Base-by-base conservation (phyloP, 2,329 filamentous ascomycete genomes). In the Epichloe uncinata region DNA sequence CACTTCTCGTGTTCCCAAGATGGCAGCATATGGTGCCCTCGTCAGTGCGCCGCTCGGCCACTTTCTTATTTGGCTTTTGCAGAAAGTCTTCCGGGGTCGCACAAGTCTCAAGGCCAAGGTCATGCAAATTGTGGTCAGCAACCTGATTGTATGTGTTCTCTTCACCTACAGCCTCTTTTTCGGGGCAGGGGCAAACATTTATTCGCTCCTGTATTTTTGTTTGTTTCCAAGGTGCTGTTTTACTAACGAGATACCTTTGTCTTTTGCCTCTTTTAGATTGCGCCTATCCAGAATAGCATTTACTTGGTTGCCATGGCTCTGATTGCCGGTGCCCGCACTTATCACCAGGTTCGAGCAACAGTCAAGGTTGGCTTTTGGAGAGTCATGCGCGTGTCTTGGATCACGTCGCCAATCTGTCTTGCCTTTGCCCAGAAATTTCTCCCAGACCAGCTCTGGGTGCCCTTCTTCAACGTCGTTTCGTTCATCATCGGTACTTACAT, bases 401-500 rank as follows among this genome's bases (percentile, higher is more conserved):
- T 97, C 67, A 90, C 89, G 42, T 96, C 90, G 45, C 93, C 93
- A 55, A 74, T 98, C 63, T 90, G 88, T 58, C 78, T 98, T 59
- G 90, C 93, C 53, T 97, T 98, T 66, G 93, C 93, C 55, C 93
- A 98, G 77, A 88, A 96, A 70, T 98, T 98, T 82, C 81, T 98
- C 54, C 93, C 93, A 48, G 87, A 97, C 71, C 80, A 93, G 68
- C 84, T 90, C 58, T 98, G 93, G 93, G 87, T 98, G 57, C 93
- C 93, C 55, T 98, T 98, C 81, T 98, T 98, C 81, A 98, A 98
- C 78, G 78, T 97, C 55, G 75, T 97, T 56, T 86, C 83, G 52
- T 98, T 98, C 71, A 73, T 95, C 66, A 96, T 98, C 62, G 93
- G 93, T 58, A 97, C 91, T 59, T 98, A 97, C 71, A 93, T 98